phyloP scores from a whole-genome alignment of 805 yeast genomes.

The Pichia nanzhaoensis region DNA sequence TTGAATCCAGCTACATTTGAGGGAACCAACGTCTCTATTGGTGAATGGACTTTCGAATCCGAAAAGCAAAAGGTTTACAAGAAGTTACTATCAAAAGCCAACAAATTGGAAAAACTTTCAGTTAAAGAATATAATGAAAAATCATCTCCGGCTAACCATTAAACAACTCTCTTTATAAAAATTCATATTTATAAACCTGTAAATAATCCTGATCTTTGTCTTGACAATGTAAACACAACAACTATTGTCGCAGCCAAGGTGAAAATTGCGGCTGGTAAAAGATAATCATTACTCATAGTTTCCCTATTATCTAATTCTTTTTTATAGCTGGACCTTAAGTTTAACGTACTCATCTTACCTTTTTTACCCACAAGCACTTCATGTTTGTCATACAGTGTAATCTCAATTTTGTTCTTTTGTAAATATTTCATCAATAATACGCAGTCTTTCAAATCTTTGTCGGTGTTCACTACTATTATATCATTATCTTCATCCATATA shows the following conservation, averaged over 20 bases:
- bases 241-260: slow-evolving; percentile 53
- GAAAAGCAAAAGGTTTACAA: slow-evolving; percentile 41
- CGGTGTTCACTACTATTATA: slow-evolving; percentile 66
- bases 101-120: slow-evolving; percentile 20
- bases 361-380: slow-evolving; percentile 22
- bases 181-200: slow-evolving; percentile 1
- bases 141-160: background rate
- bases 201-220: background rate
- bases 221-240: slow-evolving; percentile 39
- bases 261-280: slow-evolving; percentile 59
- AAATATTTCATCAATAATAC: slow-evolving; percentile 46
- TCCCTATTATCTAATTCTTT: slow-evolving; percentile 1
- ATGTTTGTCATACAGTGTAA: slow-evolving; percentile 64
- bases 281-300: background rate
- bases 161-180: background rate
- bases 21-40: slow-evolving; percentile 52
- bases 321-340: slow-evolving; percentile 39
- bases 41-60: slow-evolving; percentile 40
- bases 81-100: slow-evolving; percentile 36
- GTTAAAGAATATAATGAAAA: slow-evolving; percentile 13
- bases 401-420: slow-evolving; percentile 57
- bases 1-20: slow-evolving; percentile 48
- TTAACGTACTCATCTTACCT: slow-evolving; percentile 25
- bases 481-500: slow-evolving; percentile 84
- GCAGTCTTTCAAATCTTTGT: slow-evolving; percentile 69